Evolutionary conservation across 2,329 filamentous ascomycete genomes (phyloP), one percentile per base, ranked within the genome.

Genomic region (Aspergillus pseudonomiae): DNA sequence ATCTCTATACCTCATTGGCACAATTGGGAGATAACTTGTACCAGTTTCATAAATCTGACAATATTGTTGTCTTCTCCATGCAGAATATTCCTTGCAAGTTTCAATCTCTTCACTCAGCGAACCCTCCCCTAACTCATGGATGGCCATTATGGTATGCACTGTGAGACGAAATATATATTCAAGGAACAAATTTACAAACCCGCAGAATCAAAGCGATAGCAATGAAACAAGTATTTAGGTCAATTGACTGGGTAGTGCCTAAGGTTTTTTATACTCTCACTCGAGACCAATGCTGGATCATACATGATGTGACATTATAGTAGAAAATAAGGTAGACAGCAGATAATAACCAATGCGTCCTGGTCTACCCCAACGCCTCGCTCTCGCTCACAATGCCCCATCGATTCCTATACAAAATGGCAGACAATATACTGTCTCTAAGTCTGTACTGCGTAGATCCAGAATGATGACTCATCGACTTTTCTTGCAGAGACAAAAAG

Each of bases 401-500:
- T 52, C 30, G 6, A 55, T 55, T 39, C 34, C 52, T 55, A 39
- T 55, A 55, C 52, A 55, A 39, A 21, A 55, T 39, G 34, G 52
- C 14, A 39, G 52, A 39, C 52, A 55, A 39, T 55, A 24, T 55
- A 39, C 52, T 39, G 52, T 39, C 52, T 55, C 52, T 55, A 55
- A 55, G 52, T 55, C 34, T 36, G 52, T 55, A 55, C 52, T 55
- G 52, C 52, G 21, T 21, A 34, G 34, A 34, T 55, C 52, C 52
- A 57, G 30, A 53, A 64, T 30, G 39, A 57, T 55, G 43, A 57
- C 63, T 61, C 57, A 57, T 56, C 63, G 59, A 65, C 63, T 67
- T 65, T 63, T 64, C 57, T 60, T 58, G 59, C 58, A 60, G 50
- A 55, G 53, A 34, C 39, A 43, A 53, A 41, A 59, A 6, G 46